These are phyloP conservation scores for Saturnispora gosingensis DNA, from an alignment of 805 yeast genomes.

Conservation along the genomic window DNA sequence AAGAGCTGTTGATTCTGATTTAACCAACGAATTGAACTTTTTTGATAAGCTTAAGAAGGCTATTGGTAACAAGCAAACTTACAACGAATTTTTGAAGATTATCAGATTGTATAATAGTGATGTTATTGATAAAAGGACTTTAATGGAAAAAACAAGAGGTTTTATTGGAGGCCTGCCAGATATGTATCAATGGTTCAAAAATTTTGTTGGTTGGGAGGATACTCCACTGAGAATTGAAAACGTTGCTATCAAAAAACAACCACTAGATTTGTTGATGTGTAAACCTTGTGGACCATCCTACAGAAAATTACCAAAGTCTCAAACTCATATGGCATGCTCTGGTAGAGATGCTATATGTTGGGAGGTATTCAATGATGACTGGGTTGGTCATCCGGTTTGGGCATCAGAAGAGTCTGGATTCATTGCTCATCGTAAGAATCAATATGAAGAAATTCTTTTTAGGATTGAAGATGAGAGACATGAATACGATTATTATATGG, in stretches of 20 bases:
- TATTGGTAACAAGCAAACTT: slow-evolving; percentile 80
- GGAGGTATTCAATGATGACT: slow-evolving; percentile 96
- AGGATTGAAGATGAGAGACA: slow-evolving; percentile 96
- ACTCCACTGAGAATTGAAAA: slow-evolving; percentile 82
- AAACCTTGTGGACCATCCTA: slow-evolving; percentile 95
- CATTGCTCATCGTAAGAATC: slow-evolving; percentile 97
- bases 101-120: slow-evolving; percentile 85
- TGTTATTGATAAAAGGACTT: slow-evolving; percentile 70
- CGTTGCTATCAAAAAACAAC: slow-evolving; percentile 81
- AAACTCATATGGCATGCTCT: slow-evolving; percentile 93
- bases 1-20: slow-evolving; percentile 45
- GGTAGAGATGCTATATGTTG: slow-evolving; percentile 99
- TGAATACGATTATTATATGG: slow-evolving; percentile 94
- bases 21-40: slow-evolving; percentile 79
- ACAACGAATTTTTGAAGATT: slow-evolving; percentile 85
- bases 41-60: slow-evolving; percentile 88
- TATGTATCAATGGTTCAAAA: slow-evolving; percentile 82
- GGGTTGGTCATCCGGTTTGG: slow-evolving; percentile 99
- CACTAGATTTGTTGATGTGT: slow-evolving; percentile 79
- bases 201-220: slow-evolving; percentile 82
- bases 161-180: slow-evolving; percentile 78
- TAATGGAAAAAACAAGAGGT: slow-evolving; percentile 76
- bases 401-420: slow-evolving; percentile 99
- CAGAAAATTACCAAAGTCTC: slow-evolving; percentile 84
- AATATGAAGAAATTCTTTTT: slow-evolving; percentile 91